Evolutionary conservation across 1,284 basidiomycete genomes (phyloP).

Genomic region (Fomitopsis schrenkii): DNA sequence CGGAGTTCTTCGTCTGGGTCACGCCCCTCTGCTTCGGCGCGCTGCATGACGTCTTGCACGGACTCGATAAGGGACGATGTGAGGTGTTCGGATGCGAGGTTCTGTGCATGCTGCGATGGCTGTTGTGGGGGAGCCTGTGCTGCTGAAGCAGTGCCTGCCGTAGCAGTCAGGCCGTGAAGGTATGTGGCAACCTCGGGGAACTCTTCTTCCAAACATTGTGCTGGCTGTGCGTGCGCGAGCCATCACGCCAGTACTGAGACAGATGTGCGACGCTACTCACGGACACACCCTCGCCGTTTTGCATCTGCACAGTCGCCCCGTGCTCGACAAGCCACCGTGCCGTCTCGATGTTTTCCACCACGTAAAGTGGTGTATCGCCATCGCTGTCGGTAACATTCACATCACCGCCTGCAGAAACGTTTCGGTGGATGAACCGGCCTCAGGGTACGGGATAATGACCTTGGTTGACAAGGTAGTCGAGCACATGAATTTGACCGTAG

Average conservation of each 20-base stretch:
- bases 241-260: not conserved
- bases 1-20: conserved; percentile 59
- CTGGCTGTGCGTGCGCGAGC: conserved; percentile 46
- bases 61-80: conserved; percentile 66
- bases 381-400: conserved; percentile 85
- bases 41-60: conserved; percentile 63
- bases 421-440: conserved; percentile 6
- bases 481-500: conserved; percentile 75
- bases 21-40: conserved; percentile 57
- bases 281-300: conserved; percentile 73
- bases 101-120: conserved; percentile 66
- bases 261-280: conserved; percentile 40
- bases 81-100: conserved; percentile 64
- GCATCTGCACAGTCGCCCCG: conserved; percentile 65
- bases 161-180: conserved; percentile 33
- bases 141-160: conserved; percentile 8
- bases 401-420: conserved; percentile 60
- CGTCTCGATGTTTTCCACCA: conserved; percentile 79
- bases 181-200: conserved; percentile 75
- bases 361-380: conserved; percentile 88
- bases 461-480: conserved; percentile 74
- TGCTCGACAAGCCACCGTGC: conserved; percentile 77
- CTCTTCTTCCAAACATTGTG: conserved; percentile 72
- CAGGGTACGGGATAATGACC: conserved; percentile 36
- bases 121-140: conserved; percentile 18